These are phyloP conservation scores for Heterobasidion parviporum DNA, from an alignment of 1,284 basidiomycete species.

Conservation along the genomic window DNA sequence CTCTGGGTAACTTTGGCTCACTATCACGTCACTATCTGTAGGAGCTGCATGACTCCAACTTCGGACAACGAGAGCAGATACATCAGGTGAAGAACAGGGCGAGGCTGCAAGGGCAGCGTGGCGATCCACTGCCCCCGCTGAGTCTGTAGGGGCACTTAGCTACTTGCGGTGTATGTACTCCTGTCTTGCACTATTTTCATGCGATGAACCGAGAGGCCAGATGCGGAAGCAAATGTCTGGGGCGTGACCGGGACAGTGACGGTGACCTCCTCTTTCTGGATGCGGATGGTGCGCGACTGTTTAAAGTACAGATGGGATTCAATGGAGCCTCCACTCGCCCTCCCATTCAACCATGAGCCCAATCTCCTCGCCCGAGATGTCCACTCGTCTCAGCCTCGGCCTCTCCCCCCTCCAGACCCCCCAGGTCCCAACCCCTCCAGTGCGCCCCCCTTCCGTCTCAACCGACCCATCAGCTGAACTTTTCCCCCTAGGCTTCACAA, in stretches of 20 bases:
- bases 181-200: too few species aligned
- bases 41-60: constrained; percentile 88
- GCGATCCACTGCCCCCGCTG: too few species aligned
- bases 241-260: too few species aligned
- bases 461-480: background rate
- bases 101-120: constrained; percentile 22
- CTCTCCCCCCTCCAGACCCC: background rate
- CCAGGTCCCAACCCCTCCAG: constrained; percentile 7
- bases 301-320: too few species aligned
- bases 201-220: constrained; percentile 10
- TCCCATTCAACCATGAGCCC: background rate
- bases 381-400: background rate
- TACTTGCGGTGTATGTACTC: too few species aligned
- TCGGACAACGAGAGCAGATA: constrained; percentile 83
- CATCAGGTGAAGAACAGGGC: constrained; percentile 52
- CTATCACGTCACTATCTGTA: constrained; percentile 18
- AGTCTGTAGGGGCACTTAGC: too few species aligned
- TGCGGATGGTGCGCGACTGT: too few species aligned
- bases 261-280: too few species aligned
- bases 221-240: background rate
- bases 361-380: background rate
- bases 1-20: too few species aligned
- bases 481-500: background rate
- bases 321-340: too few species aligned
- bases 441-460: background rate